phyloP scores from a whole-genome alignment of 2,329 filamentous ascomycete species.

The Trichophyton verrucosum region DNA sequence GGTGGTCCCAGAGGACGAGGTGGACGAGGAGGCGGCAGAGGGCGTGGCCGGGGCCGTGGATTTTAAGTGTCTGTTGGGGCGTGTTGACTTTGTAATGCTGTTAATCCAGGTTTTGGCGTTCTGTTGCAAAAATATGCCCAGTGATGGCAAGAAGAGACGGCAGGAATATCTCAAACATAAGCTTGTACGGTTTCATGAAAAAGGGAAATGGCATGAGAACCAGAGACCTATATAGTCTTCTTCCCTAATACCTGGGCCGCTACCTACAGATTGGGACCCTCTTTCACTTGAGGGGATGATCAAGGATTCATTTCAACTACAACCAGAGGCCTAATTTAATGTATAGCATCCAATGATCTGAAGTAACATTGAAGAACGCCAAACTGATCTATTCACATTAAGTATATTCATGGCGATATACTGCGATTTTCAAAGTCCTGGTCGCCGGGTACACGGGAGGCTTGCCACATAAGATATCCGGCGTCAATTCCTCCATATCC shows the following conservation, averaged over 20 bases:
- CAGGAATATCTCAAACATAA: neutral
- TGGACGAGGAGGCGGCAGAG: slow-evolving; percentile 41
- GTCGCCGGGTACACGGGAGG: neutral
- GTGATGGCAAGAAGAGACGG: neutral
- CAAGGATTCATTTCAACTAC: neutral
- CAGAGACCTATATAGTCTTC: neutral
- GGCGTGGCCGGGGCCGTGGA: slow-evolving; percentile 39
- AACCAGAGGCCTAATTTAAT: neutral
- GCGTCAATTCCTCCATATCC: slow-evolving; percentile 54
- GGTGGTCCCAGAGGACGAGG: slow-evolving; percentile 38
- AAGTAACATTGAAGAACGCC: neutral
- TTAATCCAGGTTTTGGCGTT: neutral
- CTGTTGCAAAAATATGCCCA: neutral
- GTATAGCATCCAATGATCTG: neutral
- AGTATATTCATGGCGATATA: neutral
- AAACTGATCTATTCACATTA: neutral
- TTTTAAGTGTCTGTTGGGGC: slow-evolving; percentile 18
- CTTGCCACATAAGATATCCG: neutral
- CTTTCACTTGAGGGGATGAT: neutral
- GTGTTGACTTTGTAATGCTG: neutral
- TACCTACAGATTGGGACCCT: neutral
- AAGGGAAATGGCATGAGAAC: neutral
- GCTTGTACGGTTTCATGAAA: neutral
- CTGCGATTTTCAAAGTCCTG: neutral
- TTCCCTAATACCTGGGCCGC: too few species aligned